phyloP scores from a whole-genome alignment of 2,329 filamentous ascomycete species.

The Calonectria hongkongensis region DNA sequence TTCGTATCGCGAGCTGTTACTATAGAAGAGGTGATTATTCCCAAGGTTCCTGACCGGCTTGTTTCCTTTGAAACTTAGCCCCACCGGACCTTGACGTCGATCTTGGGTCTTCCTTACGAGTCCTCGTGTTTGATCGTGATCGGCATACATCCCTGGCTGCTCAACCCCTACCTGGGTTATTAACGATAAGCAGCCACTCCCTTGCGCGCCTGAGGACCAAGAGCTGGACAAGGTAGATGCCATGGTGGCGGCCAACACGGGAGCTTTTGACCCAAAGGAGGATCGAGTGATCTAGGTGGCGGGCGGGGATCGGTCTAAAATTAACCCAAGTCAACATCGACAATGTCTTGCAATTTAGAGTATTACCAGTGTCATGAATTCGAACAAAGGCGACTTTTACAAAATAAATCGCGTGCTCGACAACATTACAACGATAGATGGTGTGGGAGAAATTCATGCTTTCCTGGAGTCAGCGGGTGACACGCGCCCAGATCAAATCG shows the following conservation, averaged over 20 bases:
- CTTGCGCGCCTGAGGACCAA: neutral
- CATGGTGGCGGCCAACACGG: neutral
- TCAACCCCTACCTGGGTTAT: neutral
- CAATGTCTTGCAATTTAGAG: constrained; percentile 55
- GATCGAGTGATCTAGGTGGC: constrained; percentile 58
- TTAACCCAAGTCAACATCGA: constrained; percentile 53
- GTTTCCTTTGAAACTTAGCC: neutral
- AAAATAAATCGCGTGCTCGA: constrained; percentile 51
- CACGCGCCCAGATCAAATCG: constrained; percentile 57
- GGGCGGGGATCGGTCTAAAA: constrained; percentile 53
- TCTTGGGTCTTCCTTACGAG: neutral
- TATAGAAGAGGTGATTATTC: neutral
- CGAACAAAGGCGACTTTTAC: constrained; percentile 39
- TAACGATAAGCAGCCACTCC: neutral
- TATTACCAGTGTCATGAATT: constrained; percentile 29
- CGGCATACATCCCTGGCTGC: neutral
- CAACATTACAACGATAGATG: constrained; percentile 58
- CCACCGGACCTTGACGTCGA: neutral
- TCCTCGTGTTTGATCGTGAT: neutral
- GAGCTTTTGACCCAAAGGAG: constrained; percentile 35
- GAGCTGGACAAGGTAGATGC: neutral
- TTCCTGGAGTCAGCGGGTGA: constrained; percentile 56
- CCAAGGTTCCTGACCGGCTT: neutral
- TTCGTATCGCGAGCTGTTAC: neutral
- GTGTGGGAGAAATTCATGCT: constrained; percentile 59